Base-by-base conservation (phyloP, 2,329 filamentous ascomycete species). In the Tolypocladium nubicola region DNA sequence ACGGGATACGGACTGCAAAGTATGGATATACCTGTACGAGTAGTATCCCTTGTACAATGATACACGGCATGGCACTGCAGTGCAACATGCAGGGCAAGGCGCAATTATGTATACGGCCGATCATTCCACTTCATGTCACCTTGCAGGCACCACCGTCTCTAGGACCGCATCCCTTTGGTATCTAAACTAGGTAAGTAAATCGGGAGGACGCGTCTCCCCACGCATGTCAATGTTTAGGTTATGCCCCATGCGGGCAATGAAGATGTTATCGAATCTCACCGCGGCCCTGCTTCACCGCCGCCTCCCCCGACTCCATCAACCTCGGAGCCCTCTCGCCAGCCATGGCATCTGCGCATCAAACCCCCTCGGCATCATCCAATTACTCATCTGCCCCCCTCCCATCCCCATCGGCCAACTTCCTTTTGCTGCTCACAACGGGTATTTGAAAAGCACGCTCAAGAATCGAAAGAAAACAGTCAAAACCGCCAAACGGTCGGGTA, bases 151-250 rank as follows among this genome's bases (percentile, higher is more conserved):
- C 19, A n/a, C 10, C 30, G 6, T n/a, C 26, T 13, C 30, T 52
- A 52, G 50, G 45, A 54, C 52, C 41, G 49, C 57, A 58, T 52
- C 56, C 55, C 59, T 62, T 61, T 64, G 60, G 59, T 64, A 66
- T 65, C 60, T 59, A 63, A 65, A 59, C 62, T 64, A 64, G 56
- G 35, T 61, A 62, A 61, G 52, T 58, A 62, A 61, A 60, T 64
- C 60, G 55, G 58, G 59, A 64, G 55, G 21, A 57, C 47, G 38
- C 38, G 23, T 41, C 50, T 59, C 61, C 52, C 49, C 56, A 57
- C 56, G 57, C 58, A 61, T 58, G 56, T 57, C 56, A 56, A 58
- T 58, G 52, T 62, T 55, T 61, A 58, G 57, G 45, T 57, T 57
- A 23, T 56, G 56, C 56, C 53, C 41, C n/a, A 39, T 52, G 11